Conservation (phyloP, 192 early-diverging fungal genomes). For the Bifiguratus adelaidae region DNA sequence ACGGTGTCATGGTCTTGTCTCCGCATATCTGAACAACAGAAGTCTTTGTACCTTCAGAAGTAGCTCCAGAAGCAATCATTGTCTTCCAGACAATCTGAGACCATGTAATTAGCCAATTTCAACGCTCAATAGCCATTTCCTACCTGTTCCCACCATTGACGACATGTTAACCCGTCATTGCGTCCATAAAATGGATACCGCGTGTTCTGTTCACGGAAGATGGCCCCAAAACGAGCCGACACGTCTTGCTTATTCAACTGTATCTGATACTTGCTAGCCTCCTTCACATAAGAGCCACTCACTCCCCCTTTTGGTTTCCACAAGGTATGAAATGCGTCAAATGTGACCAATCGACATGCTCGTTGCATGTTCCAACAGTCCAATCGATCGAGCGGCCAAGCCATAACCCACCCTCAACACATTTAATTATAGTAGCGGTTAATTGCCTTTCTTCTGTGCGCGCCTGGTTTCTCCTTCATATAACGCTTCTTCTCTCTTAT, state of each 20-base stretch:
- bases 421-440: no score
- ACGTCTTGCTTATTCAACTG: slow-evolving; percentile 15
- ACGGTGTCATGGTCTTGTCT: no score
- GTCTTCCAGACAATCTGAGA: slow-evolving; percentile 27
- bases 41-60: slow-evolving; percentile 10
- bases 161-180: slow-evolving; percentile 21
- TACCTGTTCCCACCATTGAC: slow-evolving; percentile 46
- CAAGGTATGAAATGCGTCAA: slow-evolving; percentile 52
- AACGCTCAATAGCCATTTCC: not conserved
- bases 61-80: slow-evolving; percentile 24
- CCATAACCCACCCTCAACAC: no score
- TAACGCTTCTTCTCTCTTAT: no score
- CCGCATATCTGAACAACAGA: no score
- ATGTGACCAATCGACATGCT: slow-evolving; percentile 49
- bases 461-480: no score
- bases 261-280: slow-evolving; percentile 4
- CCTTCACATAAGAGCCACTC: slow-evolving; percentile 27
- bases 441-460: no score
- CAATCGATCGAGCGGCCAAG: no score
- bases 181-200: slow-evolving; percentile 42
- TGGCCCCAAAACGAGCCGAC: slow-evolving; percentile 17
- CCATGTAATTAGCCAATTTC: not conserved
- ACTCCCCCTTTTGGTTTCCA: slow-evolving; percentile 37
- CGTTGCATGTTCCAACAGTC: no score
- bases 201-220: slow-evolving; percentile 23